Base-by-base conservation (phyloP, 2,329 filamentous ascomycete genomes). In the Microascus cirrosus region DNA sequence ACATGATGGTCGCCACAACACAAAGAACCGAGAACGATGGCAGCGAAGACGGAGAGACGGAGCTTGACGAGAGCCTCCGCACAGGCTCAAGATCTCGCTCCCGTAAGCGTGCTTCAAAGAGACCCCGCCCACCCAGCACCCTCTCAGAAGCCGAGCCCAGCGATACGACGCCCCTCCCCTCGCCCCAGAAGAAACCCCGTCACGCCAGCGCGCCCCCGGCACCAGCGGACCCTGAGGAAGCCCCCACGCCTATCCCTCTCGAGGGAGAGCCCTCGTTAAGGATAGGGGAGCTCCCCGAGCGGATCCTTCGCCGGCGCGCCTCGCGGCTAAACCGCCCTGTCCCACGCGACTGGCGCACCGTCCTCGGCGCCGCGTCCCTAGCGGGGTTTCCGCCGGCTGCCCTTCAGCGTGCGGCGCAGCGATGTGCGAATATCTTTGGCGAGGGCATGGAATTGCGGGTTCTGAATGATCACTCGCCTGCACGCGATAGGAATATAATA, bases 281-380 rank as follows among this genome's bases (percentile, higher is more conserved):
- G n/a, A 7, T 3, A 45, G 15, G n/a, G 15, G 6, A 45, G 2
- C 39, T n/a, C 15, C 39, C 39, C 7, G 39, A 45, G 39, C 18
- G 34, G 22, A 11, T 20, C 12, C 50, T 53, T 35, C 52, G 35
- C 48, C 22, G 48, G 45, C 39, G 39, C 1, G 39, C 39, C 8
- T 15, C n/a, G 39, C 13, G 39, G 39, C 25, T 45, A 20, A 18
- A 51, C 11, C 28, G 55, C 20, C 48, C 53, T 4, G 32, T n/a
- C 12, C 55, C 55, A n/a, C 80, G 88, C 24, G 88, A 95, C 71
- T 97, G 93, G 93, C 87, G 84, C 63, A 89, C 95, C 63, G 81
- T 96, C 1, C 72, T 96, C 32, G 89, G 89, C 0, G 78, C 90
- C 1, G 93, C 93, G 2, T 80, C 89, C 0, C 72, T 95, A 55